These are phyloP conservation scores for Climacium dendroides DNA, from an alignment of 225 moss, liverwort and hornwort genomes.

Conservation along the genomic window DNA sequence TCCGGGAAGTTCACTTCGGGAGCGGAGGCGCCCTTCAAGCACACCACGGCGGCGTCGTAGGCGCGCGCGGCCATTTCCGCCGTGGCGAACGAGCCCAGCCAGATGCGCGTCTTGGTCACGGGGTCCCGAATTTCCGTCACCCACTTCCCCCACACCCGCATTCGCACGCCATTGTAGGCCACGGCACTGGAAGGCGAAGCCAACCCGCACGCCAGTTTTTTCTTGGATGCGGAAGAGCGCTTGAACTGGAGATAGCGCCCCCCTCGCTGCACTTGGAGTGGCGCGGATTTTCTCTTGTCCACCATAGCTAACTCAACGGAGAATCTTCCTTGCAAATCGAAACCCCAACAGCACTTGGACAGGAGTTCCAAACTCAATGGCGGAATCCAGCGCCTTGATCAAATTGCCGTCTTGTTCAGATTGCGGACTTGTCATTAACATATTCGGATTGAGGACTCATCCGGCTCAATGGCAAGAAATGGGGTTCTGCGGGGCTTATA, in stretches of 20 bases:
- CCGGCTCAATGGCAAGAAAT: neutral
- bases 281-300: neutral
- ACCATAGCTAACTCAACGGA: conserved; percentile 1
- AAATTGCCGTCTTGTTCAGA: neutral
- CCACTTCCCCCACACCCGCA: conserved; percentile 48
- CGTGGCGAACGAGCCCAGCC: conserved; percentile 31
- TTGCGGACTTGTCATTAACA: too few species aligned
- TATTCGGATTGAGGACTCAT: neutral
- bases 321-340: neutral
- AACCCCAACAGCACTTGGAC: neutral
- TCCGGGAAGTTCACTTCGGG: conserved; percentile 27
- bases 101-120: conserved; percentile 24
- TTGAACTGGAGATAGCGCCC: neutral
- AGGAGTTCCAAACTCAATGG: neutral
- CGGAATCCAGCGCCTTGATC: neutral
- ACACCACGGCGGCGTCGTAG: conserved; percentile 34
- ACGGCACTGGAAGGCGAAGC: neutral
- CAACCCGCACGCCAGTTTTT: neutral
- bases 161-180: conserved; percentile 24
- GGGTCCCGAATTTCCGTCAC: conserved; percentile 29
- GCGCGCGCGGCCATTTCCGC: conserved; percentile 42
- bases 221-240: neutral
- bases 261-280: neutral
- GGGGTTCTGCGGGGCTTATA: neutral
- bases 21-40: conserved; percentile 16